Percentiles rank a stretch among this genome's conserved stretches.
Conservation (phyloP, 306 rosid genomes). For the Glycine latifolia region DNA sequence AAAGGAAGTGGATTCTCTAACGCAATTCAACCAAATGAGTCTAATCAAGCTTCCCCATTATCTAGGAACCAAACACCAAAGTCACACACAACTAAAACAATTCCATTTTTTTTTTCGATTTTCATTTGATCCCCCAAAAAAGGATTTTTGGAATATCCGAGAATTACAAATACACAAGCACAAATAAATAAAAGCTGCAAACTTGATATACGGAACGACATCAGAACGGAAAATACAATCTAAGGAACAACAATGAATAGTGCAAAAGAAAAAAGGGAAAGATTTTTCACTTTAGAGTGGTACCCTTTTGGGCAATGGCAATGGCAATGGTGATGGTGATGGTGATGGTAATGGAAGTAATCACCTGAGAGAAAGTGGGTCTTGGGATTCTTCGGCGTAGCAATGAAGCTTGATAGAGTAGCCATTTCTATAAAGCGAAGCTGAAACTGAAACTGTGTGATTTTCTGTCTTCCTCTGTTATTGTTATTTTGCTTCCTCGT, state of each 20-base stretch:
- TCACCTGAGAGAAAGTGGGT: constrained; percentile 53
- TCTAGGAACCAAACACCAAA: constrained; percentile 6
- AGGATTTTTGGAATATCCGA: background rate
- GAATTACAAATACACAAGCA: background rate
- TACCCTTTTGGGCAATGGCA: background rate
- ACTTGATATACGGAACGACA: constrained; percentile 5
- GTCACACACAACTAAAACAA: constrained; percentile 19
- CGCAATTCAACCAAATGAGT: constrained; percentile 23
- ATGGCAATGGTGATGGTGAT: background rate
- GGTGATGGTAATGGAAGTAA: background rate
- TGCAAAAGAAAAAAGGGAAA: background rate
- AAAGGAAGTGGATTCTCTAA: background rate
- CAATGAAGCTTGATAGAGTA: constrained; percentile 49
- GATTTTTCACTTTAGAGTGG: constrained; percentile 11
- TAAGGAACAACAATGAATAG: background rate
- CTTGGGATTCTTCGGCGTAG: constrained; percentile 31
- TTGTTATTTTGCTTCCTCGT: constrained; percentile 30
- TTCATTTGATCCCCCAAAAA: background rate
- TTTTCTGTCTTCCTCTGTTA: background rate
- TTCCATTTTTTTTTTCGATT: background rate
- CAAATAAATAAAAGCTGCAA: constrained; percentile 19
- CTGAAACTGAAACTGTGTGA: background rate
- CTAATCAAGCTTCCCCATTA: background rate
- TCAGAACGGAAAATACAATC: background rate
- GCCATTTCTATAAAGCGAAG: constrained; percentile 46